A percentile compares a stretch with the other conserved stretches of the same genome.
Evolutionary conservation across 2,329 filamentous ascomycete species (phyloP).

Genomic region (Chaetomiaceae sp.): DNA sequence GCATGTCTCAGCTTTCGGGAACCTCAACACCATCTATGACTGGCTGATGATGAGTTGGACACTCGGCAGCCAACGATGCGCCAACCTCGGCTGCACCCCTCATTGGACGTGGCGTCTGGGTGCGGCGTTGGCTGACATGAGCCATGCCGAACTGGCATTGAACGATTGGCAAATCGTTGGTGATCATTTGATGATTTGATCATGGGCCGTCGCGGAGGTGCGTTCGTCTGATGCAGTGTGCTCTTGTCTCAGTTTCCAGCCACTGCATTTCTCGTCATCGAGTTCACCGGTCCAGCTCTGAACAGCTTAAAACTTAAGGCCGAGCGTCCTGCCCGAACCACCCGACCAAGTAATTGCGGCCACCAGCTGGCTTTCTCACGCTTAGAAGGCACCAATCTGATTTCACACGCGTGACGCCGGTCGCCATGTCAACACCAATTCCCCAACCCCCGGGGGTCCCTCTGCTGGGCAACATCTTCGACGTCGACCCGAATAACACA

Average conservation of each 20-base stretch:
- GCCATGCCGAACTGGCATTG: neutral
- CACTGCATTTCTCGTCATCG: constrained; percentile 1
- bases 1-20: constrained; percentile 13
- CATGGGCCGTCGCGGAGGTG: neutral
- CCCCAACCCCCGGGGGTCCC: constrained; percentile 48
- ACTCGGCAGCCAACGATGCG: neutral
- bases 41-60: constrained; percentile 3
- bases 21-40: neutral
- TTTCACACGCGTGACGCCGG: too few relatives aligned
- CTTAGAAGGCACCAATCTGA: too few relatives aligned
- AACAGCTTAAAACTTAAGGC: too few relatives aligned
- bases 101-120: constrained; percentile 4
- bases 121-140: neutral
- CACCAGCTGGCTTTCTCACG: too few relatives aligned
- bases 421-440: constrained; percentile 42
- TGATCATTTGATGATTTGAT: too few relatives aligned
- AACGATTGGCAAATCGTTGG: too few relatives aligned
- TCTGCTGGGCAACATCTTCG: constrained; percentile 48
- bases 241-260: neutral
- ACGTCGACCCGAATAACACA: constrained; percentile 45
- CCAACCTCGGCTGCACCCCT: neutral
- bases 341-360: too few relatives aligned
- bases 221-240: too few relatives aligned
- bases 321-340: neutral
- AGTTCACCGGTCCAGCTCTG: neutral